Percentiles rank a stretch among this genome's conserved stretches.
Conservation (phyloP, 805 yeast species). For the Metschnikowia gruessii region DNA sequence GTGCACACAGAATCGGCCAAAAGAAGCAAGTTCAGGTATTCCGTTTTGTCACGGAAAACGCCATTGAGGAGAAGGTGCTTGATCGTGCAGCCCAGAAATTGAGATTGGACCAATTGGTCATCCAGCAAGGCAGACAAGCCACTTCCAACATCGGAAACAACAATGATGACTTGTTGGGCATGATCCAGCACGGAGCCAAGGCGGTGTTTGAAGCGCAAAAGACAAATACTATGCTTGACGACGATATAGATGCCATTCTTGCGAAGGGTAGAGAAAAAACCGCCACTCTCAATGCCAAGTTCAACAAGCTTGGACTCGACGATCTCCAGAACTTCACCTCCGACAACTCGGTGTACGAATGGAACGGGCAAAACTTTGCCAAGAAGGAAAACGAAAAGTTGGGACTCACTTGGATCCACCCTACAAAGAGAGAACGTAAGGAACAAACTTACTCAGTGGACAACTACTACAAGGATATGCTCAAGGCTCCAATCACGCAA, state of each 20-base stretch:
- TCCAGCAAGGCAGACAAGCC: slow-evolving; percentile 65
- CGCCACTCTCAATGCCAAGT: slow-evolving; percentile 71
- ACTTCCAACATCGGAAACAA: slow-evolving; percentile 55
- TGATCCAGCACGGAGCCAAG: slow-evolving; percentile 97
- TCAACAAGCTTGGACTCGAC: slow-evolving; percentile 82
- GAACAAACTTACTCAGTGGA: slow-evolving; percentile 78
- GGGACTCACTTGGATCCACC: slow-evolving; percentile 64
- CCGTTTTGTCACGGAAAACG: slow-evolving; percentile 91
- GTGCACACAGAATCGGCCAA: slow-evolving; percentile 97
- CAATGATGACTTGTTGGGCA: slow-evolving; percentile 83
- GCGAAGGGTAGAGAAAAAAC: slow-evolving; percentile 82
- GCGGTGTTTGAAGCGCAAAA: slow-evolving; percentile 63
- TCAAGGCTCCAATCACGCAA: slow-evolving; percentile 33
- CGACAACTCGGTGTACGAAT: slow-evolving; percentile 87
- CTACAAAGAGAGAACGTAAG: slow-evolving; percentile 70
- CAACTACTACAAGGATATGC: slow-evolving; percentile 69
- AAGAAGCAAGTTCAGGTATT: slow-evolving; percentile 92
- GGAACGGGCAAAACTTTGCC: slow-evolving; percentile 91
- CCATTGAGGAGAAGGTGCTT: slow-evolving; percentile 92
- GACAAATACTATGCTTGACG: slow-evolving; percentile 39
- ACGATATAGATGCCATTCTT: slow-evolving; percentile 82
- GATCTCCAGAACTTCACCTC: slow-evolving; percentile 90
- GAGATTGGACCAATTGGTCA: slow-evolving; percentile 88
- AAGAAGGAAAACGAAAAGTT: slow-evolving; percentile 40
- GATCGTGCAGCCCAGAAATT: slow-evolving; percentile 95